A percentile compares a stretch with the other conserved stretches of the same genome.
Conservation (phyloP, 768 basidiomycete genomes). For the Leccinellum luteum region DNA sequence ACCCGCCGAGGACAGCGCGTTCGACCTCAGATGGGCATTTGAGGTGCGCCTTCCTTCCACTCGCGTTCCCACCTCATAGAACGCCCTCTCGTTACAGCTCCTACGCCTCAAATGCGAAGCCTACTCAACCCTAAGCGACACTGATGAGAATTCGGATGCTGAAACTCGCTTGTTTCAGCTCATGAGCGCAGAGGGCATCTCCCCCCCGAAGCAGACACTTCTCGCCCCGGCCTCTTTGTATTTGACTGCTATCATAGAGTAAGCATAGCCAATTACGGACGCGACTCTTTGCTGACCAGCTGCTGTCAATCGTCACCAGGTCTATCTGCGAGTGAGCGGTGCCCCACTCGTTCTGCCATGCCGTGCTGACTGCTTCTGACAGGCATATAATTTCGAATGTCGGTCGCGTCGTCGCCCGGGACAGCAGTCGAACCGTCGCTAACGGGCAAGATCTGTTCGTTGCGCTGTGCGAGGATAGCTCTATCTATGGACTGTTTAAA, state of each 20-base stretch:
- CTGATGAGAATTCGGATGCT: conserved; percentile 68
- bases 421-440: conserved; percentile 76
- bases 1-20: conserved; percentile 51
- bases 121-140: conserved; percentile 81
- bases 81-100: conserved; percentile 42
- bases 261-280: conserved; percentile 37
- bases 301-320: conserved; percentile 41
- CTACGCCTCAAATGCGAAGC: conserved; percentile 85
- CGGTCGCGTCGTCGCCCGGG: conserved; percentile 79
- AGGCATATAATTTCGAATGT: conserved; percentile 86
- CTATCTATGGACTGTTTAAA: conserved; percentile 82
- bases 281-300: conserved; percentile 27
- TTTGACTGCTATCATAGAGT: conserved; percentile 93
- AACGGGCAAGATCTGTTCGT: conserved; percentile 80
- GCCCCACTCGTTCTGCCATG: not conserved
- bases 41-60: conserved; percentile 46
- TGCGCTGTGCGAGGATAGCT: conserved; percentile 87
- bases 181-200: conserved; percentile 50
- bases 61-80: conserved; percentile 12
- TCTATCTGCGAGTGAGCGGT: conserved; percentile 82
- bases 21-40: conserved; percentile 71
- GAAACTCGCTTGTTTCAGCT: conserved; percentile 62
- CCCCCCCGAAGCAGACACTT: conserved; percentile 51
- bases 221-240: conserved; percentile 84
- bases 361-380: conserved; percentile 6